Base-by-base conservation (phyloP, 768 basidiomycete genomes). In the Amanita subjunquillea region DNA sequence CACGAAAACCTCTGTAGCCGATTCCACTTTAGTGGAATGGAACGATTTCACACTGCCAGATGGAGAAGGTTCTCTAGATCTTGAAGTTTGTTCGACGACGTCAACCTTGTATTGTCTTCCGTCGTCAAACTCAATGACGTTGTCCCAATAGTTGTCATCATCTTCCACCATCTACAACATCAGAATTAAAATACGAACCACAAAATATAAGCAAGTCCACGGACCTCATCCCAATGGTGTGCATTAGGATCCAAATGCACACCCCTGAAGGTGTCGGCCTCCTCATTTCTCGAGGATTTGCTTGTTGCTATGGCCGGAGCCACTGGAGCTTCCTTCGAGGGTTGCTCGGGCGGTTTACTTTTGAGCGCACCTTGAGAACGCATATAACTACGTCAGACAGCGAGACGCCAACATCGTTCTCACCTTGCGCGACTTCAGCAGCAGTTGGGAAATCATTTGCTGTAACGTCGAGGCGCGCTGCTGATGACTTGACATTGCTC, bases 141-240 rank as follows among this genome's bases (percentile, higher is more conserved):
- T 85, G 59, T 80, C 85, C 25, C 94, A 70, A 61, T 92, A 94
- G 60, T 92, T 87, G 62, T 91, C 87, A 54, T 93, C 89, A 56
- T 95, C 94, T 67, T 92, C 91, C 67, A 87, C 86, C 78, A 91
- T 87, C 87, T 91, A 61, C 25, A 52, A 54, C 44, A 51, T 6
- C 36, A 43, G 42, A 54, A 6, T 57, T 41, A 9, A 25, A n/a
- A 17, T 34, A 54, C 13, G 42, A 32, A 49, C 9, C 30, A 45
- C 25, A 22, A 45, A 34, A 53, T 51, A 7, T 51, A 49, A 15
- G 20, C 55, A 59, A 27, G 55, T 44, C 34, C 38, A 68, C 87
- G 56, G 57, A 97, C 94, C 78, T 96, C 93, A 59, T 97, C 96
- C 96, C 96, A 99, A 63, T 97, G 93, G 63, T 92, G 88, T 3